Percentiles rank a stretch among this genome's conserved stretches.
Evolutionary conservation across 768 basidiomycete genomes (phyloP).

Genomic region (Infundibulicybe gibba): DNA sequence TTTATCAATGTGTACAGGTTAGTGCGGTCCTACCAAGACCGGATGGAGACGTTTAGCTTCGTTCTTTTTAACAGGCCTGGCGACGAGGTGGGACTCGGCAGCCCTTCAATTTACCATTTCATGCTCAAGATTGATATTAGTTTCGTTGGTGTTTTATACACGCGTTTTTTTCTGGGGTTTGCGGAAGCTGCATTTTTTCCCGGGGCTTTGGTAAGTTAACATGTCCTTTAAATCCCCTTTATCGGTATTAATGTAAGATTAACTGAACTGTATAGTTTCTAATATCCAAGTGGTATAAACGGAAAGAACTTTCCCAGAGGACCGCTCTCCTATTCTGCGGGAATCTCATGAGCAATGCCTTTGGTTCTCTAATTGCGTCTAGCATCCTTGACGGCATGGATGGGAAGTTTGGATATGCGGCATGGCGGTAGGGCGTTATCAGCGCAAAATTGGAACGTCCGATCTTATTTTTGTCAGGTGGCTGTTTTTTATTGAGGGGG

Average conservation of each 20-base stretch:
- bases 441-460: not conserved
- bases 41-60: not conserved
- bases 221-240: slow-evolving; percentile 4
- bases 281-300: slow-evolving; percentile 71
- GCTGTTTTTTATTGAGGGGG: slow-evolving; percentile 71
- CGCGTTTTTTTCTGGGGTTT: slow-evolving; percentile 76
- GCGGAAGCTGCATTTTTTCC: slow-evolving; percentile 73
- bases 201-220: slow-evolving; percentile 43
- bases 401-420: slow-evolving; percentile 59
- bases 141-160: slow-evolving; percentile 61
- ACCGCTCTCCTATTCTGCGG: slow-evolving; percentile 71
- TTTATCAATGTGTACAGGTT: slow-evolving; percentile 47
- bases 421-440: slow-evolving; percentile 58
- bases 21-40: too few species aligned
- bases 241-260: too few species aligned
- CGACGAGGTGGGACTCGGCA: slow-evolving; percentile 26
- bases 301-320: slow-evolving; percentile 64
- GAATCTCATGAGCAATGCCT: slow-evolving; percentile 75
- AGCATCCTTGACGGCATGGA: slow-evolving; percentile 73
- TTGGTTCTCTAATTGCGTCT: slow-evolving; percentile 76
- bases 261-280: slow-evolving; percentile 33
- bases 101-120: not conserved
- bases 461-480: slow-evolving; percentile 35
- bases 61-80: slow-evolving; percentile 27
- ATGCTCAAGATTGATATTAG: slow-evolving; percentile 20